These are phyloP conservation scores for Podospora didyma DNA, from an alignment of 495 filamentous ascomycete species.

Conservation along the genomic window DNA sequence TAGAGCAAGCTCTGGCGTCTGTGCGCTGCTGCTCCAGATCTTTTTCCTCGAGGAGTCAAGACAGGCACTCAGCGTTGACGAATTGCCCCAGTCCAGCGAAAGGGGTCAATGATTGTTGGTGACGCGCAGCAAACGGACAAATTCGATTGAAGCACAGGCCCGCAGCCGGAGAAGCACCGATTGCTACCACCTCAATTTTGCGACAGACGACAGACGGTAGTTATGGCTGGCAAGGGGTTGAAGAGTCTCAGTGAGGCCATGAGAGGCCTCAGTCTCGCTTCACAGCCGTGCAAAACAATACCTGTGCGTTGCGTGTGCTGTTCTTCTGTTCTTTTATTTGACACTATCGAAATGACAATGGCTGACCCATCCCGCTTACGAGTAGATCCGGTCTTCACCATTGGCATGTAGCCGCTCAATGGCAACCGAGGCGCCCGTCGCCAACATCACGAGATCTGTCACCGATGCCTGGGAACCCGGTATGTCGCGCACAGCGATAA, in stretches of 20 bases:
- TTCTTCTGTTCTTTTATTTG: not conserved
- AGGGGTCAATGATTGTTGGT: too few relatives aligned
- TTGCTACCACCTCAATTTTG: not conserved
- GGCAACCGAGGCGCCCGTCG: constrained; percentile 63
- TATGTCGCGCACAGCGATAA: constrained; percentile 12
- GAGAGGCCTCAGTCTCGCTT: constrained; percentile 37
- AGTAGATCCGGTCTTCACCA: constrained; percentile 15
- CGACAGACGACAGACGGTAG: constrained; percentile 8
- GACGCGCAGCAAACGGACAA: too few relatives aligned
- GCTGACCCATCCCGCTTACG: not conserved
- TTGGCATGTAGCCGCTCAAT: constrained; percentile 56
- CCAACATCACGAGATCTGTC: constrained; percentile 42
- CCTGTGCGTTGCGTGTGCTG: constrained; percentile 20
- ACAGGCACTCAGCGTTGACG: not conserved
- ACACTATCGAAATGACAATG: not conserved
- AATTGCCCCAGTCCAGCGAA: too few relatives aligned
- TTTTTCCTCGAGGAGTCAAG: not conserved
- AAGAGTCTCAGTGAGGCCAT: constrained; percentile 47
- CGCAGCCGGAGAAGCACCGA: not conserved
- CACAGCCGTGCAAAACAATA: constrained; percentile 33
- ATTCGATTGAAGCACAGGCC: too few relatives aligned
- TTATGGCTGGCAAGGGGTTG: constrained; percentile 41
- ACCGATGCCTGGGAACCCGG: constrained; percentile 18
- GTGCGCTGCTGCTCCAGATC: not conserved
- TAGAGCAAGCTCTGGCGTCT: not conserved